These are phyloP conservation scores for Colletotrichum eleusines DNA, from an alignment of 2,329 filamentous ascomycete genomes.

Conservation along the genomic window DNA sequence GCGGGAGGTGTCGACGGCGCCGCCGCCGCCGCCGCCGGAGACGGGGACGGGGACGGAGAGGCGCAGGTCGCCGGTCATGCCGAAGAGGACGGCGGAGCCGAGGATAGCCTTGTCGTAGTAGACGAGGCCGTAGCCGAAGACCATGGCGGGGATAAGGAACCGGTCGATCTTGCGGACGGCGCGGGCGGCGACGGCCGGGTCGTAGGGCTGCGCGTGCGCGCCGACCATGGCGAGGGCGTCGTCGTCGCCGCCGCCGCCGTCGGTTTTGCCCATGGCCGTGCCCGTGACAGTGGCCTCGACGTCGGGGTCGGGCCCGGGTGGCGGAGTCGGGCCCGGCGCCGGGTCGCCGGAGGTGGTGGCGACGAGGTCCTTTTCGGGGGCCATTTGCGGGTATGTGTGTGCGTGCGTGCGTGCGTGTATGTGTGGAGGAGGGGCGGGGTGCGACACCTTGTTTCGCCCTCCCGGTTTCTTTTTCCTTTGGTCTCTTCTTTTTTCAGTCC, in stretches of 20 bases:
- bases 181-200: slow-evolving; percentile 65
- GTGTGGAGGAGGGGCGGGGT: not conserved
- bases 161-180: slow-evolving; percentile 76
- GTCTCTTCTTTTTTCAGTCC: not conserved
- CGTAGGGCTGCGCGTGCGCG: slow-evolving; percentile 64
- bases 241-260: slow-evolving; percentile 50
- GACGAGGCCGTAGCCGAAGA: slow-evolving; percentile 61
- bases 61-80: slow-evolving; percentile 77
- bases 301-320: slow-evolving; percentile 5
- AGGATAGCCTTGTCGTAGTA: slow-evolving; percentile 75
- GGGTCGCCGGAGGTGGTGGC: slow-evolving; percentile 14
- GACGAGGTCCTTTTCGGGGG: slow-evolving; percentile 22
- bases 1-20: slow-evolving; percentile 70
- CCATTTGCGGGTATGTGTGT: slow-evolving; percentile 15
- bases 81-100: slow-evolving; percentile 78
- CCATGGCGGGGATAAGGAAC: slow-evolving; percentile 77
- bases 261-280: no score
- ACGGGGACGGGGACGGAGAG: slow-evolving; percentile 65
- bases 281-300: not conserved
- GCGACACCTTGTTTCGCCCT: not conserved
- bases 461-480: not conserved
- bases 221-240: slow-evolving; percentile 71
- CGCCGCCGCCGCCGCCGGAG: slow-evolving; percentile 52
- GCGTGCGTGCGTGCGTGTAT: not conserved
- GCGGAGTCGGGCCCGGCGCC: slow-evolving; percentile 1